Evolutionary conservation across 495 filamentous ascomycete species (phyloP).

Genomic region (Lophiotrema nucula): DNA sequence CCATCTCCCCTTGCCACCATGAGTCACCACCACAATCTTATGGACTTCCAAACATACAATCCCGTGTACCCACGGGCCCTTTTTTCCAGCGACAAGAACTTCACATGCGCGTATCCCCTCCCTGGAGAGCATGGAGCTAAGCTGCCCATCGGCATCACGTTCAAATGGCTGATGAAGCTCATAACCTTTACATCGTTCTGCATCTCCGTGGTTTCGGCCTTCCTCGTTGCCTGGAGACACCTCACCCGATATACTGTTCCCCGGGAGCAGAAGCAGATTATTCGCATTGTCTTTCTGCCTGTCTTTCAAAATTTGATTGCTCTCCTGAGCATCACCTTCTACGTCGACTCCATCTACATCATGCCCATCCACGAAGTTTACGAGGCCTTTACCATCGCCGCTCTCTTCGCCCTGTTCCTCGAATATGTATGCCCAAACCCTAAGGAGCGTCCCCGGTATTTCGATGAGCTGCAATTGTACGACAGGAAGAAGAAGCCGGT

Average conservation of each 20-base stretch:
- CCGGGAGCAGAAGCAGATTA: background rate
- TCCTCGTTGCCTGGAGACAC: background rate
- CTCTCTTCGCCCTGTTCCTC: background rate
- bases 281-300: constrained; percentile 6
- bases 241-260: constrained; percentile 5
- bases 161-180: no score
- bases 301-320: background rate
- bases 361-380: constrained; percentile 1
- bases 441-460: background rate
- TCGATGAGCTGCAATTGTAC: background rate
- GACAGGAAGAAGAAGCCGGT: background rate
- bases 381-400: background rate
- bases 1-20: no score
- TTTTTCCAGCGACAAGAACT: no score
- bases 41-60: no score
- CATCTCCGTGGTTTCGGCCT: no score
- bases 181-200: no score
- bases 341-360: constrained; percentile 4
- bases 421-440: constrained; percentile 2
- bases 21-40: no score
- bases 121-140: no score
- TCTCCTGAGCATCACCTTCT: background rate
- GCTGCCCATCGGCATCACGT: no score
- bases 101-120: no score
- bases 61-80: no score